These are phyloP conservation scores for Penicillium daleae DNA, from an alignment of 495 filamentous ascomycete species.

Conservation along the genomic window DNA sequence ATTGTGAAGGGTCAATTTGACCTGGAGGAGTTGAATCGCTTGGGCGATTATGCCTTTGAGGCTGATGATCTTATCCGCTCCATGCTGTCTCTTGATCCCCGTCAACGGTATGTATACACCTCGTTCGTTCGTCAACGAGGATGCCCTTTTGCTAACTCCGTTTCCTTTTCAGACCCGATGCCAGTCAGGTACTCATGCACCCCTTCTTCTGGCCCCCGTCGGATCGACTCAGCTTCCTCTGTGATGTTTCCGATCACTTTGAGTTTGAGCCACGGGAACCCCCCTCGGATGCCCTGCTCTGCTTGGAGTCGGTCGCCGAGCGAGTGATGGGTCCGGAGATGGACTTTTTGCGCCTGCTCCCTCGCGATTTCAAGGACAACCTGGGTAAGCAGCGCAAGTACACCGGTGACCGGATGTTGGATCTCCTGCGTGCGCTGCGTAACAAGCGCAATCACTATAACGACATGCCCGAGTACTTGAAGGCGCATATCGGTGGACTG, in stretches of 20 bases:
- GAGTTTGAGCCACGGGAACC: constrained; percentile 87
- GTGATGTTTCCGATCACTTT: constrained; percentile 92
- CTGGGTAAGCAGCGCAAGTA: constrained; percentile 96
- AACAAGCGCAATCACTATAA: constrained; percentile 97
- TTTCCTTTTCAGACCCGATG: constrained; percentile 56
- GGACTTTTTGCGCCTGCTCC: constrained; percentile 79
- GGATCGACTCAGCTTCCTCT: constrained; percentile 86
- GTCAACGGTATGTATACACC: constrained; percentile 50
- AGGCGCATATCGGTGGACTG: constrained; percentile 74
- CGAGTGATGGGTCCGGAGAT: constrained; percentile 58
- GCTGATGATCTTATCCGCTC: constrained; percentile 80
- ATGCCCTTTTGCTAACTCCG: constrained; percentile 1
- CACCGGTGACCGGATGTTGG: constrained; percentile 77
- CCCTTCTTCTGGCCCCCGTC: constrained; percentile 95
- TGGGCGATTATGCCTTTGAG: constrained; percentile 83
- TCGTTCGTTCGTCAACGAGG: background rate
- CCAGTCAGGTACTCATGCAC: constrained; percentile 79
- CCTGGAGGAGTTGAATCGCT: constrained; percentile 67
- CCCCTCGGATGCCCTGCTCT: constrained; percentile 65
- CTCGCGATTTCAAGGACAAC: constrained; percentile 79
- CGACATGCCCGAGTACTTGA: constrained; percentile 80
- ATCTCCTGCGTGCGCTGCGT: constrained; percentile 85
- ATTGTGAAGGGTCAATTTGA: constrained; percentile 85
- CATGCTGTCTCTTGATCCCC: constrained; percentile 80
- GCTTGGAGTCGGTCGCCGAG: constrained; percentile 60